Conservation (phyloP, 345 rosid species). For the Lagerstroemia speciosa region DNA sequence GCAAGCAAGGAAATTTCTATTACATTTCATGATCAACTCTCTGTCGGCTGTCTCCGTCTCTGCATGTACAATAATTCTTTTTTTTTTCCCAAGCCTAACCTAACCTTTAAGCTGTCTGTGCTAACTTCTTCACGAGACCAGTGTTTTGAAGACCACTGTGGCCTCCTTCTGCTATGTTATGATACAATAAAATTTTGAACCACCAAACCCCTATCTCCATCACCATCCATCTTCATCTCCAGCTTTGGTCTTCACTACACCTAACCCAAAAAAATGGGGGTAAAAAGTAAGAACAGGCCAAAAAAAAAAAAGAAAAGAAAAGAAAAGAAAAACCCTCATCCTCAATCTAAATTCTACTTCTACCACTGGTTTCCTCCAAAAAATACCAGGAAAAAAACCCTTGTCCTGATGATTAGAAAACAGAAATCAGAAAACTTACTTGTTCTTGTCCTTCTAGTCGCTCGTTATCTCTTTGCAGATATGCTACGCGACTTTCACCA, state of each 20-base stretch:
- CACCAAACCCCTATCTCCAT: neutral
- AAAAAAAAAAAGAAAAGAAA: neutral
- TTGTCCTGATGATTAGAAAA: neutral
- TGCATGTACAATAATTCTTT: neutral
- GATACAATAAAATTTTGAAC: constrained; percentile 10
- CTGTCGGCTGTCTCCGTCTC: too few relatives aligned
- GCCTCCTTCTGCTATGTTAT: neutral
- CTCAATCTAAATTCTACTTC: neutral
- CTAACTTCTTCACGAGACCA: neutral
- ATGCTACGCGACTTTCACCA: neutral
- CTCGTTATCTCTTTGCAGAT: neutral
- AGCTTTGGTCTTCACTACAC: neutral
- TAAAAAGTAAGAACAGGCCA: too few relatives aligned
- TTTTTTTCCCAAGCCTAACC: too few relatives aligned
- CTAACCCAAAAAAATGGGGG: neutral
- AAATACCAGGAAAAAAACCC: neutral
- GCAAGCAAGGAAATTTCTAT: neutral
- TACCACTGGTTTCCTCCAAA: too few relatives aligned
- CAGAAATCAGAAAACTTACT: too few relatives aligned
- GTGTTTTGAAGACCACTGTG: neutral
- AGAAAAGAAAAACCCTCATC: neutral
- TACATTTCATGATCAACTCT: neutral
- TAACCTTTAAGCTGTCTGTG: neutral
- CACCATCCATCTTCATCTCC: neutral
- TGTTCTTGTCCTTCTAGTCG: too few relatives aligned